These are phyloP conservation scores for Gleditsia sinensis DNA, from an alignment of 306 rosid species.

Conservation along the genomic window DNA sequence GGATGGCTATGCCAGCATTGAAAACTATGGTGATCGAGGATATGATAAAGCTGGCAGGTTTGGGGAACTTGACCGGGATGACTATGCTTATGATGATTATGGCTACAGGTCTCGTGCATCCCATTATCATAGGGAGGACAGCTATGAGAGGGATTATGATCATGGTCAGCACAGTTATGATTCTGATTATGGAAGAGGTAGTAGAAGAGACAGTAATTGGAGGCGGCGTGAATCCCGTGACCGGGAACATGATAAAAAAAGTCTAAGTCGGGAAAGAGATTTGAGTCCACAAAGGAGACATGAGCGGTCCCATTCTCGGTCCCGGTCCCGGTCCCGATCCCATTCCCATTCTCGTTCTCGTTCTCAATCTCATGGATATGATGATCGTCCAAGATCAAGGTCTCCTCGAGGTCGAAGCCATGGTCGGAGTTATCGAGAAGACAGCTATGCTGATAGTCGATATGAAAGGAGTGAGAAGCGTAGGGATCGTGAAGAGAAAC, in stretches of 20 bases:
- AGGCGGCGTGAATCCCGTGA: conserved; percentile 79
- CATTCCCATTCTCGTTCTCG: conserved; percentile 58
- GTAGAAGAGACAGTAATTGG: conserved; percentile 77
- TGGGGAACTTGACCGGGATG: conserved; percentile 71
- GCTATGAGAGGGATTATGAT: conserved; percentile 82
- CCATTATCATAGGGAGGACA: conserved; percentile 78
- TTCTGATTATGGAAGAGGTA: conserved; percentile 89
- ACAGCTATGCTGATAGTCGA: conserved; percentile 68
- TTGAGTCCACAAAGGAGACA: conserved; percentile 70
- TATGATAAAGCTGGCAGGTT: conserved; percentile 67
- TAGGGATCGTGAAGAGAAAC: conserved; percentile 85
- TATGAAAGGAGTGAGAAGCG: conserved; percentile 78
- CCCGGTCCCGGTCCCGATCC: conserved; percentile 49
- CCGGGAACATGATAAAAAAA: conserved; percentile 70
- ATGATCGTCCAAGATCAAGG: conserved; percentile 77
- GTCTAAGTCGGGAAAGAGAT: conserved; percentile 74
- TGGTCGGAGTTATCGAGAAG: conserved; percentile 83
- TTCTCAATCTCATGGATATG: conserved; percentile 81
- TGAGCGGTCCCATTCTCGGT: conserved; percentile 63
- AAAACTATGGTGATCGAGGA: conserved; percentile 65
- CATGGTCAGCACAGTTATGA: conserved; percentile 76
- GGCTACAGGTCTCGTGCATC: conserved; percentile 66
- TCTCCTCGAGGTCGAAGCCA: conserved; percentile 89
- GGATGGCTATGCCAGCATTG: conserved; percentile 69
- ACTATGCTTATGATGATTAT: conserved; percentile 78